Conservation (phyloP, 257 asterid species). For the Nicotiana knightiana region DNA sequence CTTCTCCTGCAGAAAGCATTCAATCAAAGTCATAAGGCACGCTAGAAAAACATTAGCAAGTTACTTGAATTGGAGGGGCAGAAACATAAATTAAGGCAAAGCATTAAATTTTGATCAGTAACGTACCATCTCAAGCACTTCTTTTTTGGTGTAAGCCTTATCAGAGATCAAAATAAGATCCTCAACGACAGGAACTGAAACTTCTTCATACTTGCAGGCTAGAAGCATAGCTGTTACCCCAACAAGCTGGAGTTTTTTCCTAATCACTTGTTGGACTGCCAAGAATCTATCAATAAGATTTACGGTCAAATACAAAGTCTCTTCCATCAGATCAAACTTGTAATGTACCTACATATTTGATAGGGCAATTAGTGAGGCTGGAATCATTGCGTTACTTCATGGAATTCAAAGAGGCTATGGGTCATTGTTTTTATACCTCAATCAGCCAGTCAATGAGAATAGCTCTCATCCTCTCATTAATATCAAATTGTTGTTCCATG, state of each 20-base stretch:
- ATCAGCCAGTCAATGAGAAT: slow-evolving; percentile 94
- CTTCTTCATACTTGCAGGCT: slow-evolving; percentile 95
- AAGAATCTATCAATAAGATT: slow-evolving; percentile 82
- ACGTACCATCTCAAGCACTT: slow-evolving; percentile 73
- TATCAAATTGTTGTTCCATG: slow-evolving; percentile 62
- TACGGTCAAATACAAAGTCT: slow-evolving; percentile 72
- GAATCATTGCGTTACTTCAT: not conserved
- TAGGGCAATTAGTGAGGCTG: not conserved
- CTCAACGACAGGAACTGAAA: slow-evolving; percentile 81
- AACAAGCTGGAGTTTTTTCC: slow-evolving; percentile 84
- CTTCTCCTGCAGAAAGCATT: slow-evolving; percentile 55
- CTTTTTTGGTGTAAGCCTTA: slow-evolving; percentile 65
- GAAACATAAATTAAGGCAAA: not conserved
- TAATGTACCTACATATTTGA: slow-evolving; percentile 62
- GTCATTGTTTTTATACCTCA: slow-evolving; percentile 43
- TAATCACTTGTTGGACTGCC: slow-evolving; percentile 43
- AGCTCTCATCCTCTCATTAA: slow-evolving; percentile 84
- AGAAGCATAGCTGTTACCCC: slow-evolving; percentile 90
- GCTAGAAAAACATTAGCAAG: not conserved
- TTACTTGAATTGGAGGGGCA: not conserved
- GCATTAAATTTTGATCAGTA: not conserved
- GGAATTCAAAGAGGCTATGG: not conserved
- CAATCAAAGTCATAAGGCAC: not conserved
- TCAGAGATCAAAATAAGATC: slow-evolving; percentile 80
- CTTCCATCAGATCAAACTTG: slow-evolving; percentile 96